phyloP scores from a whole-genome alignment of 441 rosid species.

The Jatropha multifida region DNA sequence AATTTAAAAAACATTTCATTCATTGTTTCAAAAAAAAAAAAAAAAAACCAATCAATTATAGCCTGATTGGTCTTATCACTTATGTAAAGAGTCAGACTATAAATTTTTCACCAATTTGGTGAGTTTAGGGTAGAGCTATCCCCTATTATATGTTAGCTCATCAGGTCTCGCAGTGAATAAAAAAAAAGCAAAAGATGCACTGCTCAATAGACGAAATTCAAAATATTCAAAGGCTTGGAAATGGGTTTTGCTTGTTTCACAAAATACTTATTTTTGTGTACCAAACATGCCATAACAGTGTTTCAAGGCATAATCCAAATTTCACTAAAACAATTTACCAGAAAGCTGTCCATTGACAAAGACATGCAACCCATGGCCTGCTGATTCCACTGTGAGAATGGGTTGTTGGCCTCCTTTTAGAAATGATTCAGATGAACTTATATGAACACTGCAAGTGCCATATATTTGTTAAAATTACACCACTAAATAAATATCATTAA shows the following conservation, averaged over 20 bases:
- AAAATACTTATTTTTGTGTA: too few species aligned
- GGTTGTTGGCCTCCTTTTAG: conserved; percentile 72
- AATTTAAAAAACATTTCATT: neutral
- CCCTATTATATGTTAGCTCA: too few species aligned
- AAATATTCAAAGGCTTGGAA: too few species aligned
- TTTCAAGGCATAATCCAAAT: neutral
- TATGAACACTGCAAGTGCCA: conserved; percentile 47
- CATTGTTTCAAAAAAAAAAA: neutral
- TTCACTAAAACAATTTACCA: conserved; percentile 35
- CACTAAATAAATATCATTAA: neutral
- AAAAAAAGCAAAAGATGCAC: neutral
- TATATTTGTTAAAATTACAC: neutral
- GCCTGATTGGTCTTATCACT: too few species aligned
- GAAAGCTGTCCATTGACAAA: conserved; percentile 72
- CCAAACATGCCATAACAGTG: too few species aligned
- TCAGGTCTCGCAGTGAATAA: neutral
- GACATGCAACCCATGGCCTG: conserved; percentile 85
- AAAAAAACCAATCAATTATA: too few species aligned
- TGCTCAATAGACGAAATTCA: neutral
- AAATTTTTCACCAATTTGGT: too few species aligned
- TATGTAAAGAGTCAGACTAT: too few species aligned
- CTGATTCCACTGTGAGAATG: conserved; percentile 59
- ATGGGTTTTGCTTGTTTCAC: too few species aligned
- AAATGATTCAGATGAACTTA: conserved; percentile 68
- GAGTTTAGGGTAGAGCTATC: too few species aligned